These are phyloP conservation scores for Esteya vermicola DNA, from an alignment of 2,329 filamentous ascomycete genomes.

Conservation along the genomic window DNA sequence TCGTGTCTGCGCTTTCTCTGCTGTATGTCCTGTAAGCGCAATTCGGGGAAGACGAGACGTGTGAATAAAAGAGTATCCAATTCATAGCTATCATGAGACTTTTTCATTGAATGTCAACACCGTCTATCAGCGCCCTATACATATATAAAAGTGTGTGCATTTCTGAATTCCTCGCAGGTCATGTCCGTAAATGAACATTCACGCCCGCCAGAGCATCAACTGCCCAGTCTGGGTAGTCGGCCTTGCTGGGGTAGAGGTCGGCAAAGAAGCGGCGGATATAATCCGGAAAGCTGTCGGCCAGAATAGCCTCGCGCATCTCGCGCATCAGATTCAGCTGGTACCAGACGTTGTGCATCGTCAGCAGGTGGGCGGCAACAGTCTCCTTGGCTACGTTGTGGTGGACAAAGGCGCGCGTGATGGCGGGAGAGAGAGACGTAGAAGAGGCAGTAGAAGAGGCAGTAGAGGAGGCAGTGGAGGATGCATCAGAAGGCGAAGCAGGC, in stretches of 20 bases:
- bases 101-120: too few species aligned
- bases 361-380: constrained; percentile 69
- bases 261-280: constrained; percentile 70
- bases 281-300: constrained; percentile 65
- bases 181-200: constrained; percentile 51
- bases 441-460: too few species aligned
- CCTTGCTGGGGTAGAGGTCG: constrained; percentile 52
- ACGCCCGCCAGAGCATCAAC: constrained; percentile 64
- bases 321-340: constrained; percentile 81
- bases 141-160: too few species aligned
- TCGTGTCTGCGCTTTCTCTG: too few species aligned
- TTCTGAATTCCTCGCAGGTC: background rate
- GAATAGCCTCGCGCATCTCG: constrained; percentile 57
- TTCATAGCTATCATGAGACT: too few species aligned
- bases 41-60: too few species aligned
- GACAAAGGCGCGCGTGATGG: constrained; percentile 79
- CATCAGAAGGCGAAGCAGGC: too few species aligned
- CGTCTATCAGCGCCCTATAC: too few species aligned
- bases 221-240: constrained; percentile 69
- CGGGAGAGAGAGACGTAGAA: constrained; percentile 9
- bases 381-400: constrained; percentile 90
- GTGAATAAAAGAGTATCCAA: too few species aligned
- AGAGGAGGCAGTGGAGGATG: too few species aligned
- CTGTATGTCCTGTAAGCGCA: background rate
- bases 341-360: constrained; percentile 93